These are phyloP conservation scores for Blechomonas ayalai DNA, from an alignment of 208 protist species.

Conservation along the genomic window DNA sequence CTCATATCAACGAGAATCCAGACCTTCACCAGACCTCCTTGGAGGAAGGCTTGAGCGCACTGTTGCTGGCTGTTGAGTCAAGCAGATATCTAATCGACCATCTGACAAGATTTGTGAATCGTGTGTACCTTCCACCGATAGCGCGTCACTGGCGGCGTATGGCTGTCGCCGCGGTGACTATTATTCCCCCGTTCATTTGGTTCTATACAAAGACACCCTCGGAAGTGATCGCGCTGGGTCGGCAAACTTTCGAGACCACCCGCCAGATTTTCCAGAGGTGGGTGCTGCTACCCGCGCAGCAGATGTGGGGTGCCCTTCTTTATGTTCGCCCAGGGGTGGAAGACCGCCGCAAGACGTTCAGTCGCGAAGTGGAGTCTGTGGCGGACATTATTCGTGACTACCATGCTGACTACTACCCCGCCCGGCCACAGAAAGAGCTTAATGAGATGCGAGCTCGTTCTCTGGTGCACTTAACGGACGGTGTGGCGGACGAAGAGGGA, in stretches of 20 bases:
- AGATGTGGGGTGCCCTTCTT: slow-evolving; percentile 43
- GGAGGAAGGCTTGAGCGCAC: slow-evolving; percentile 20
- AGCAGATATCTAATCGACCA: slow-evolving; percentile 11
- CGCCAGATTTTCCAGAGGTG: slow-evolving; percentile 33
- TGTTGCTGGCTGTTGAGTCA: slow-evolving; percentile 21
- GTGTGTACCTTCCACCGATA: slow-evolving; percentile 24
- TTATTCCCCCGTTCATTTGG: slow-evolving; percentile 28
- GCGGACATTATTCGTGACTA: slow-evolving; percentile 80
- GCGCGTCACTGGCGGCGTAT: slow-evolving; percentile 38
- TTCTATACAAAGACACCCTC: slow-evolving; percentile 24
- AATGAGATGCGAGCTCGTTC: slow-evolving; percentile 32
- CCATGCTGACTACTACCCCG: slow-evolving; percentile 60
- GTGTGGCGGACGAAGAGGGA: slow-evolving; percentile 48
- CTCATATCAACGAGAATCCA: too few relatives aligned
- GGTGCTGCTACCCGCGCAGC: slow-evolving; percentile 28
- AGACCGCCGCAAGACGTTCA: slow-evolving; percentile 41
- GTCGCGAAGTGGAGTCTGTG: slow-evolving; percentile 46
- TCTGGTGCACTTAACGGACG: slow-evolving; percentile 27
- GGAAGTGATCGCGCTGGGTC: slow-evolving; percentile 18
- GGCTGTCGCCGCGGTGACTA: slow-evolving; percentile 10
- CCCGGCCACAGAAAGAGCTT: slow-evolving; percentile 19
- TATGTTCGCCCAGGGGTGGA: slow-evolving; percentile 54
- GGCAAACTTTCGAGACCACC: slow-evolving; percentile 4
- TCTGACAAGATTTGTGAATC: slow-evolving; percentile 18
- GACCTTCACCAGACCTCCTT: slow-evolving; percentile 5